Percentiles rank a stretch among this genome's conserved stretches.
These are phyloP conservation scores for Globisporangium megalacanthum DNA, from an alignment of 352 stramenopile genomes.

Conservation along the genomic window DNA sequence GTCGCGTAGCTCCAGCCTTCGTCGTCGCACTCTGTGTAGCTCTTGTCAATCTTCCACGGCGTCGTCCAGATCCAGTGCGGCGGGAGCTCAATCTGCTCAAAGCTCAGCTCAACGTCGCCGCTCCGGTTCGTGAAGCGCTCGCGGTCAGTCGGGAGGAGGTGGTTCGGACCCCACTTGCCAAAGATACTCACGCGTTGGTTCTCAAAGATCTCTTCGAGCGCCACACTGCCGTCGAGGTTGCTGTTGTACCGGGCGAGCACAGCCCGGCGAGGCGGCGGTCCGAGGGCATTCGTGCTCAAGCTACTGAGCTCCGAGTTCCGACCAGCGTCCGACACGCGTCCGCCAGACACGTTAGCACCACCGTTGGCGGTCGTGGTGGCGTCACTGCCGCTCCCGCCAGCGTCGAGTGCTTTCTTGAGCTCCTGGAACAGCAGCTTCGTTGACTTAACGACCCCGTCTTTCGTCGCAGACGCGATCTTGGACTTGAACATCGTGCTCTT, in stretches of 20 bases:
- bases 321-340: conserved; percentile 3
- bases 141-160: conserved; percentile 75
- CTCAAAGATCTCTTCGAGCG: conserved; percentile 84
- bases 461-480: conserved; percentile 73
- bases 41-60: conserved; percentile 84
- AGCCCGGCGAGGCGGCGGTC: conserved; percentile 16
- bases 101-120: conserved; percentile 72
- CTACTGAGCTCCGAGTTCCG: conserved; percentile 13
- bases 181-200: conserved; percentile 87
- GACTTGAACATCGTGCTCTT: conserved; percentile 84
- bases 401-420: conserved; percentile 35
- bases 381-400: not conserved
- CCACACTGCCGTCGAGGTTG: conserved; percentile 66
- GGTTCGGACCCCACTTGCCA: conserved; percentile 82
- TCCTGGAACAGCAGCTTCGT: conserved; percentile 52
- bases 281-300: conserved; percentile 7
- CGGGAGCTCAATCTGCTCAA: conserved; percentile 70
- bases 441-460: conserved; percentile 60
- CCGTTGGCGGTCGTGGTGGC: not conserved
- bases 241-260: conserved; percentile 57
- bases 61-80: conserved; percentile 81
- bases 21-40: conserved; percentile 84
- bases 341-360: not conserved
- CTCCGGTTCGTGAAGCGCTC: conserved; percentile 77
- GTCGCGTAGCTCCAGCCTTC: conserved; percentile 87